Percentiles rank a stretch among this genome's conserved stretches.
phyloP scores from a whole-genome alignment of 2,329 filamentous ascomycete species.

The Phoma herbarum region DNA sequence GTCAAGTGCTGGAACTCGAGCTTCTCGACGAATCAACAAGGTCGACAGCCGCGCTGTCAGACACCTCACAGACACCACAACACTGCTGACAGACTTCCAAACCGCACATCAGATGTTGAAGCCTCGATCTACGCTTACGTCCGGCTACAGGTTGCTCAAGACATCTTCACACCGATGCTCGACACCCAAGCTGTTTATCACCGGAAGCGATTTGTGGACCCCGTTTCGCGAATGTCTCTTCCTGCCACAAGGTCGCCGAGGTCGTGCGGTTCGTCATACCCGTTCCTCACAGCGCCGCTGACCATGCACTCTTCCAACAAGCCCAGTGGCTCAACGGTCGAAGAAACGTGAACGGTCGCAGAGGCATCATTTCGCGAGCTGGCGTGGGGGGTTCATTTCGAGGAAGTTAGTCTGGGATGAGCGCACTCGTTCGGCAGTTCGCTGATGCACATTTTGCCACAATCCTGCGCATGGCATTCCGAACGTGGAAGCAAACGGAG shows the following conservation, averaged over 20 bases:
- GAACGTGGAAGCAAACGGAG: constrained; percentile 4
- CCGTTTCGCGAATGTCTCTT: background rate
- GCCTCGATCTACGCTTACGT: background rate
- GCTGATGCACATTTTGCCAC: constrained; percentile 10
- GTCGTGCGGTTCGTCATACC: constrained; percentile 6
- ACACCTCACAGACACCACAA: background rate
- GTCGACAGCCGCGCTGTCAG: background rate
- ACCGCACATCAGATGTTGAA: background rate
- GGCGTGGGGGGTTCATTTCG: constrained; percentile 8
- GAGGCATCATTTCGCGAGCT: background rate
- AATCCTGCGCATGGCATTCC: background rate
- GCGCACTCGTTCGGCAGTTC: constrained; percentile 6
- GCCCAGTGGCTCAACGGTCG: background rate
- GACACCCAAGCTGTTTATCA: background rate
- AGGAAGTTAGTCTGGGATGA: background rate
- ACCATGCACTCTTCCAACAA: background rate
- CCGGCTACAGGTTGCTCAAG: background rate
- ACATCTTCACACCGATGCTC: background rate
- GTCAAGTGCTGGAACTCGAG: background rate
- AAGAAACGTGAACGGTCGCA: background rate
- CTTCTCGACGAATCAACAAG: background rate
- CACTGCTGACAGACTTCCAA: background rate
- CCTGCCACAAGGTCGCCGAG: constrained; percentile 1
- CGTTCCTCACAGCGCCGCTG: background rate
- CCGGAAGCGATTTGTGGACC: constrained; percentile 8